Evolutionary conservation across 345 rosid genomes (phyloP).

Genomic region (Bruguiera gymnorhiza): DNA sequence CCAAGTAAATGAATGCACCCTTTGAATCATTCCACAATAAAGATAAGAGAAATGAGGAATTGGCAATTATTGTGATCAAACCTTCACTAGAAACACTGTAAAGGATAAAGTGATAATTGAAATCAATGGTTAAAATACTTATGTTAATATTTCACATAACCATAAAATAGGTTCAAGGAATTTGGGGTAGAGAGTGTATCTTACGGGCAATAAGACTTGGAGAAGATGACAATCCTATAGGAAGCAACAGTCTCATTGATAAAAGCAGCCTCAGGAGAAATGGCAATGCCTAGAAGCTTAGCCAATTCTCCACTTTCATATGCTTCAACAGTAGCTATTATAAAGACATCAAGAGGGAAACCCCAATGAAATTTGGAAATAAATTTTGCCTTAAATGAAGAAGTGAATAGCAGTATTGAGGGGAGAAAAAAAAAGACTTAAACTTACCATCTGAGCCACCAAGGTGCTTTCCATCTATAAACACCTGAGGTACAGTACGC

Average conservation of each 20-base stretch:
- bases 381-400: neutral
- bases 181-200: constrained; percentile 9
- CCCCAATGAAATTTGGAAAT: neutral
- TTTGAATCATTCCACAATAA: neutral
- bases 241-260: constrained; percentile 72
- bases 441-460: constrained; percentile 89
- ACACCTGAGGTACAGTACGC: constrained; percentile 93
- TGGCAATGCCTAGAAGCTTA: constrained; percentile 57
- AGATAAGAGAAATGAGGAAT: neutral
- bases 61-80: neutral
- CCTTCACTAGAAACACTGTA: neutral
- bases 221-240: constrained; percentile 90
- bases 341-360: constrained; percentile 16
- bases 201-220: constrained; percentile 98
- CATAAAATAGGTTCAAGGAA: neutral
- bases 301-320: constrained; percentile 66
- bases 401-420: neutral
- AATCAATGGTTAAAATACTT: too few relatives aligned
- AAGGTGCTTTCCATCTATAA: constrained; percentile 74
- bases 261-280: constrained; percentile 42
- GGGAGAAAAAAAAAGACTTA: neutral
- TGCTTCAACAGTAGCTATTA: constrained; percentile 74
- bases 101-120: neutral
- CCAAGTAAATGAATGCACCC: neutral
- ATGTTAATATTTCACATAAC: neutral